These are phyloP conservation scores for Sporobolomyces roseus DNA, from an alignment of 768 basidiomycete genomes.

Conservation along the genomic window DNA sequence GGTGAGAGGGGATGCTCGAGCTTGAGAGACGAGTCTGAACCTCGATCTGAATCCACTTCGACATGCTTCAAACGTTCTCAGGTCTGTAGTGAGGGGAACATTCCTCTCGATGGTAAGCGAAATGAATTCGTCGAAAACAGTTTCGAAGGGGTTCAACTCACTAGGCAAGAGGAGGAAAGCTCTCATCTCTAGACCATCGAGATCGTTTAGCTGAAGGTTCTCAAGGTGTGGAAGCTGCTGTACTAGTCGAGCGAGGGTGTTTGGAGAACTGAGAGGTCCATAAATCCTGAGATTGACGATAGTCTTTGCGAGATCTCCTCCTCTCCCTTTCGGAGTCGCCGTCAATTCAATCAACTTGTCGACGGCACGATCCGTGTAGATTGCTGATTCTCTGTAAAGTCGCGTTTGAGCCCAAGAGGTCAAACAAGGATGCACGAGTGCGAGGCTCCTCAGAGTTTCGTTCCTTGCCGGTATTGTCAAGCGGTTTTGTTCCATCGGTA, in stretches of 20 bases:
- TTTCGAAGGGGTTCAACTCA: not conserved
- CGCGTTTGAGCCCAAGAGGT: conserved; percentile 18
- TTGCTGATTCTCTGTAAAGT: conserved; percentile 13
- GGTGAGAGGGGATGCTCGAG: conserved; percentile 4
- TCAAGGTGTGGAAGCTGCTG: conserved; percentile 14
- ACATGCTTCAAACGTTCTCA: not conserved
- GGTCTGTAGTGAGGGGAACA: not conserved
- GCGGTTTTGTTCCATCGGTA: conserved; percentile 8
- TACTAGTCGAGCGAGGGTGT: conserved; percentile 12
- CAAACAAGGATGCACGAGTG: conserved; percentile 20
- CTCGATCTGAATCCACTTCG: conserved; percentile 33
- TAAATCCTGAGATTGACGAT: conserved; percentile 7
- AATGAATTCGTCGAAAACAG: not conserved
- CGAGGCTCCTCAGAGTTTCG: conserved; percentile 13
- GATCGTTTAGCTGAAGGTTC: conserved; percentile 19
- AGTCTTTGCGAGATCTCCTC: not conserved
- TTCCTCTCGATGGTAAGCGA: no score
- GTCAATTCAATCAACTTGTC: not conserved
- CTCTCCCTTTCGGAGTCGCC: not conserved
- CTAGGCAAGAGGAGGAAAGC: conserved; percentile 6
- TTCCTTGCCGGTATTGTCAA: conserved; percentile 2
- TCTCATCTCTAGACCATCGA: conserved; percentile 29
- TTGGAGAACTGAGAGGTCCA: not conserved
- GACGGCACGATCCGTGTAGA: conserved; percentile 11
- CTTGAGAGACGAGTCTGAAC: conserved; percentile 1